Evolutionary conservation across 176 grass and related monocot genomes (phyloP), one percentile per base, ranked within the genome.

Genomic region (Paspalum vaginatum): DNA sequence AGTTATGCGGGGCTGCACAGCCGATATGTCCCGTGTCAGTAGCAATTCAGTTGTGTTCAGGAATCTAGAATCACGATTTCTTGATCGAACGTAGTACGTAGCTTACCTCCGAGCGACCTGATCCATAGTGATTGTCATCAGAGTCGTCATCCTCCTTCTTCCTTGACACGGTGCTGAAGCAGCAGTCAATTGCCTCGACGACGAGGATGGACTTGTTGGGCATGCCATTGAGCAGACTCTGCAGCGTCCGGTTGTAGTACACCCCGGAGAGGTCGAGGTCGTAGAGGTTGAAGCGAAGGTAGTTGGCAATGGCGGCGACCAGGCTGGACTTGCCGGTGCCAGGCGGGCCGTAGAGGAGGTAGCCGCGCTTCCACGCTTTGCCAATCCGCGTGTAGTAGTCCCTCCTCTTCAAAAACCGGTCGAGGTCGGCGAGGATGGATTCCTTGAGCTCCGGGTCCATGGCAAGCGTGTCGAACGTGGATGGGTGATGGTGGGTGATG

Each of bases 301-400:
- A 16, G 68, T 85, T 79, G 67, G 83, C 83, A 58, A 85, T 73
- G 76, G 84, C 84, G 24, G 84, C 84, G 3, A 85, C 59, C 2
- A 85, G 24, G 68, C 76, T 86, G 20, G 77, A 80, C 77, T 86
- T 75, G 69, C 42, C 84, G 4, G 69, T 80, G 69, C 77, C 84
- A 0, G 77, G 69, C 20, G 84, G 84, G 32, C 84, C 84, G 15
- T 68, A 22, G 2, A 90, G 88, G 0, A 90, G 80, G 55, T 90
- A 87, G 9, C 88, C 88, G 2, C 83, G 78, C 51, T 90, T 90
- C 88, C 88, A 90, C 22, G 83, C 83, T 83, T 79, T 90, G 65
- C 88, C 88, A 60, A 90, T 79, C 18, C 76, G 57, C 0, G 18
- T 47, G 60, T 80, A 86, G 59, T 80, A 72, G 0, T 74, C 77